Conservation (phyloP, 2,329 filamentous ascomycete species). For the Chaetoscypha palmicola region DNA sequence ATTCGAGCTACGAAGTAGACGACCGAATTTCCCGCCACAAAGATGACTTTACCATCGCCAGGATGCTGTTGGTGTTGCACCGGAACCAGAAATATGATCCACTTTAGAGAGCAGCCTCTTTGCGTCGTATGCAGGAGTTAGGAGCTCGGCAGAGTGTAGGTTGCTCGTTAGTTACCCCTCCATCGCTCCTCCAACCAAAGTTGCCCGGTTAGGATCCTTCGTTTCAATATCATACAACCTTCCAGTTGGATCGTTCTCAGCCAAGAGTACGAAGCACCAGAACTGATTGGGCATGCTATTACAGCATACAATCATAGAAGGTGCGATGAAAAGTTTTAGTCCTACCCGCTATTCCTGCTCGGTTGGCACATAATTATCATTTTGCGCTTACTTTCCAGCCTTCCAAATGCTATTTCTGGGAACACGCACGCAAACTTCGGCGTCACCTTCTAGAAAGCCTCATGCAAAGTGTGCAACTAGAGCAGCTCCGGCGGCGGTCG, state of each 20-base stretch:
- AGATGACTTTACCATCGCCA: too few species aligned
- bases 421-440: background rate
- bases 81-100: too few species aligned
- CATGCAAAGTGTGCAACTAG: background rate
- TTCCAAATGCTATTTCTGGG: background rate
- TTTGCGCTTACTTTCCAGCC: background rate
- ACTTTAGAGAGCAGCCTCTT: too few species aligned
- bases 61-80: too few species aligned
- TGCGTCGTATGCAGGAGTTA: too few species aligned
- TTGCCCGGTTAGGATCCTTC: conserved; percentile 1
- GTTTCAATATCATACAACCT: background rate
- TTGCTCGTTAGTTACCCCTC: background rate
- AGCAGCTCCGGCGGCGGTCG: background rate
- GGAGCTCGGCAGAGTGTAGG: background rate
- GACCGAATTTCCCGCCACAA: too few species aligned
- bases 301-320: background rate
- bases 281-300: background rate
- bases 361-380: background rate
- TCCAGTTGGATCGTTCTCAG: background rate
- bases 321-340: background rate
- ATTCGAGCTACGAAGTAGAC: too few species aligned
- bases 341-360: background rate
- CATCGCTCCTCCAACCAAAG: conserved; percentile 5
- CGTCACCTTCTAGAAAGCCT: background rate
- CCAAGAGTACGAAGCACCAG: background rate